These are phyloP conservation scores for Apocynum venetum DNA, from an alignment of 257 asterid species.

Conservation along the genomic window DNA sequence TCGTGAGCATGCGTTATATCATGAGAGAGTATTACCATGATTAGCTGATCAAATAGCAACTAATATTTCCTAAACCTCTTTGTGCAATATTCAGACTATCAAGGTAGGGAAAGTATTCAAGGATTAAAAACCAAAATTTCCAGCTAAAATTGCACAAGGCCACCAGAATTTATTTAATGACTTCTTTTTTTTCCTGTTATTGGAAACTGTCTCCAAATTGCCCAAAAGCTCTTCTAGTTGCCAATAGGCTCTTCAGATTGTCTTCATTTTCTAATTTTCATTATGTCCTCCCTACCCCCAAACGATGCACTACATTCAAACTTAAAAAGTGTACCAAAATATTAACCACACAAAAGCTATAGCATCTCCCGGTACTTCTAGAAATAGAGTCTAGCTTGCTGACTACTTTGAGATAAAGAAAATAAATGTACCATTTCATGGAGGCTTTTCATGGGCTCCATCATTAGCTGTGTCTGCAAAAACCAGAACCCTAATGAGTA, in stretches of 20 bases:
- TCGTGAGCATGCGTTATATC: background rate
- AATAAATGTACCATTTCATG: conserved; percentile 41
- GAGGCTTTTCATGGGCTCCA: conserved; percentile 39
- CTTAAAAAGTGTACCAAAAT: background rate
- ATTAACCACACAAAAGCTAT: background rate
- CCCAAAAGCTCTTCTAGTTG: background rate
- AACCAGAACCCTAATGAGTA: conserved; percentile 2
- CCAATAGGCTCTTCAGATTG: background rate
- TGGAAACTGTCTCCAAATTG: background rate
- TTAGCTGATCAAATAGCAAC: background rate
- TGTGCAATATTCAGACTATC: background rate
- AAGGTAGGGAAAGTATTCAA: background rate
- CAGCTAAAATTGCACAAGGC: background rate
- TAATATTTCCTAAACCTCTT: background rate
- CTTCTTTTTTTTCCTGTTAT: too few species aligned
- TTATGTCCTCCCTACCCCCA: background rate
- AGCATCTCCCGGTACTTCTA: background rate
- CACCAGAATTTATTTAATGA: too few species aligned
- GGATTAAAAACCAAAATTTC: background rate
- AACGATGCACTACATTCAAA: background rate
- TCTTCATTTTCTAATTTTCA: too few species aligned
- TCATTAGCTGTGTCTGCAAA: conserved; percentile 40
- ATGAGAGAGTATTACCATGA: background rate
- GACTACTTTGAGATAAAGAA: background rate
- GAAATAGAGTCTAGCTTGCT: background rate